Evolutionary conservation across 495 filamentous ascomycete genomes (phyloP).

Genomic region (Xylaria scruposa): DNA sequence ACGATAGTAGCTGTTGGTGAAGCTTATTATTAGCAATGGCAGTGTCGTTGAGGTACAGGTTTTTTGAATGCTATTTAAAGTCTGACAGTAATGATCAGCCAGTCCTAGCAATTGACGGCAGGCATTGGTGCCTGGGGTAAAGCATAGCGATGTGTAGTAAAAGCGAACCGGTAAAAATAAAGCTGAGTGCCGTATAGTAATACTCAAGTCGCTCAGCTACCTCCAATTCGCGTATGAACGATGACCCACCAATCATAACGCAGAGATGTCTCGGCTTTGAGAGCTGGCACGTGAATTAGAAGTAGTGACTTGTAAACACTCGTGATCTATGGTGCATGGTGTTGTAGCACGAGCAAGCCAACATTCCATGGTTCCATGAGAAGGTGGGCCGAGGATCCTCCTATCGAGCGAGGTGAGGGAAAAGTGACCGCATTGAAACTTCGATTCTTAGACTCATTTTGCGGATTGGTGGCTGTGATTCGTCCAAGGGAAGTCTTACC

Average conservation of each 20-base stretch:
- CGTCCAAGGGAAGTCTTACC: not conserved
- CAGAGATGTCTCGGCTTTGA: not conserved
- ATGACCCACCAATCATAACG: not conserved
- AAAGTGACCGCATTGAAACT: not conserved
- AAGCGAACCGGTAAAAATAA: no score
- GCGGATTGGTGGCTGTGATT: not conserved
- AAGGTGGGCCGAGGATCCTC: not conserved
- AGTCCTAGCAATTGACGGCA: not conserved
- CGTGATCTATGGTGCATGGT: not conserved
- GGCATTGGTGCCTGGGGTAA: not conserved
- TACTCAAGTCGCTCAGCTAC: not conserved
- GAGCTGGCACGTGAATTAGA: not conserved
- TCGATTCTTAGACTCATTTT: not conserved
- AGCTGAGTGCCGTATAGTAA: not conserved
- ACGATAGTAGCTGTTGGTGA: not conserved
- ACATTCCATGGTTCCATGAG: not conserved
- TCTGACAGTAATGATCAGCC: not conserved
- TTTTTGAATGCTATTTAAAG: constrained; percentile 4
- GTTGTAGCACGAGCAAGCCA: not conserved
- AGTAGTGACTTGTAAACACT: not conserved
- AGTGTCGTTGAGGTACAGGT: not conserved
- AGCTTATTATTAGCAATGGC: constrained; percentile 19
- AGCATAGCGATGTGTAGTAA: not conserved
- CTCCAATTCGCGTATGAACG: not conserved
- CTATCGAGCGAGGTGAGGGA: not conserved